Percentiles rank a stretch among this genome's conserved stretches.
Evolutionary conservation across 306 rosid genomes (phyloP).

Genomic region (Lagenaria siceraria): DNA sequence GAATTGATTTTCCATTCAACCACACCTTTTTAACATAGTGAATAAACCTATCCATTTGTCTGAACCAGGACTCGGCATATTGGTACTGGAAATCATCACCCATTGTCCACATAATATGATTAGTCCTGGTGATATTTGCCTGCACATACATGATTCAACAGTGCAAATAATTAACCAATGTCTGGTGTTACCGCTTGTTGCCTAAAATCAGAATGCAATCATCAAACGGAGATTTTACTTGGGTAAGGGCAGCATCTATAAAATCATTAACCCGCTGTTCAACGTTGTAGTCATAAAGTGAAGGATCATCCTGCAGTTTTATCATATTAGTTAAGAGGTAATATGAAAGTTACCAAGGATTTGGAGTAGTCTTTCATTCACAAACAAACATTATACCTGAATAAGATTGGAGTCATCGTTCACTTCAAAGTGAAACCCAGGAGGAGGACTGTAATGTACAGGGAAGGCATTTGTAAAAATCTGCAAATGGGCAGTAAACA

Average conservation of each 20-base stretch:
- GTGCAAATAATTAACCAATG: slow-evolving; percentile 9
- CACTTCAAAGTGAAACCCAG: slow-evolving; percentile 65
- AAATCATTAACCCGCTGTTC: slow-evolving; percentile 52
- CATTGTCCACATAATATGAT: slow-evolving; percentile 96
- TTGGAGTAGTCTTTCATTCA: background rate
- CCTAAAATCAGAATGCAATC: background rate
- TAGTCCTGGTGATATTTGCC: slow-evolving; percentile 79
- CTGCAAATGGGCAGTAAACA: slow-evolving; percentile 18
- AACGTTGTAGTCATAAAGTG: slow-evolving; percentile 53
- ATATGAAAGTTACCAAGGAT: slow-evolving; percentile 1
- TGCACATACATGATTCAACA: slow-evolving; percentile 12
- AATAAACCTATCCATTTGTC: slow-evolving; percentile 81
- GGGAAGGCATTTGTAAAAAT: slow-evolving; percentile 83
- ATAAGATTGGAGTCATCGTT: slow-evolving; percentile 21
- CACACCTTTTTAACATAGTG: slow-evolving; percentile 73
- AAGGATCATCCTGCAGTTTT: slow-evolving; percentile 65
- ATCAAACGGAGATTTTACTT: slow-evolving; percentile 28
- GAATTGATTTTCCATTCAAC: background rate
- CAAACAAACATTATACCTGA: slow-evolving; percentile 39
- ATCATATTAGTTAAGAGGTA: slow-evolving; percentile 6
- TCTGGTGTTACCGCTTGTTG: background rate
- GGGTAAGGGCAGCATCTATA: slow-evolving; percentile 32
- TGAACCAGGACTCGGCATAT: slow-evolving; percentile 90
- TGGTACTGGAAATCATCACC: slow-evolving; percentile 91
- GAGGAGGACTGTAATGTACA: slow-evolving; percentile 56